Base-by-base conservation (phyloP, 345 rosid species). In the Syzygium aromaticum region DNA sequence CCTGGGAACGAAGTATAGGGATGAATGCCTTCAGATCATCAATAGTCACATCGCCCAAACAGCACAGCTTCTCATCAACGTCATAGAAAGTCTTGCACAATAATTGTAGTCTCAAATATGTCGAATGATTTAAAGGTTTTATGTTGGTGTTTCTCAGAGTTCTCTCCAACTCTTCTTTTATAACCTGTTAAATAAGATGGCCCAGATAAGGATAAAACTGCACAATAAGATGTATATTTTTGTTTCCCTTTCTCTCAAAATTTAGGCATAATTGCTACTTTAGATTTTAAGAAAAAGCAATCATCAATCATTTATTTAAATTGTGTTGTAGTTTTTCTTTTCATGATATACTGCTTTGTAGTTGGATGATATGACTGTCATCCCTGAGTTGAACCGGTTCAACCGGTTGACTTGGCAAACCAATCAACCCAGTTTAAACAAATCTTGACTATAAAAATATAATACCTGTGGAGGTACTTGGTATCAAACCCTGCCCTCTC, bases 41-140 rank as follows among this genome's bases (percentile, higher is more conserved):
- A 89, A 96, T 92, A 89, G 95, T 93, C 88, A 98, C 84, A 86
- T 94, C 95, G 84, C 89, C 90, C 85, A 98, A 89, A 87, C 90
- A 87, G 90, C 85, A 84, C 86, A 94, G 93, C 93, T 96, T 98
- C 91, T 98, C 99, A 85, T 98, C 97, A 15, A 93, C 95, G 88
- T 94, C 98, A 88, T 93, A 98, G 91, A 96, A 96, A 88, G 89
- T 93, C 91, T 96, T 92, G 88, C 98, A 93, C 80, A 98, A 91
- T 85, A 98, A 91, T 91, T 96, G 98, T 90, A 96, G 93, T 89
- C 98, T 94, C 95, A 94, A 88, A 91, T 95, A 98, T 51, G 96
- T 89, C 73, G 99, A 96, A 93, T 96, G 99, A 90, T 89, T 94
- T 86, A 96, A 92, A 61, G 99, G 98, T 91, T 95, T 98, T 96